Base-by-base conservation (phyloP, 2,329 filamentous ascomycete species). In the Passalora sequoiae region DNA sequence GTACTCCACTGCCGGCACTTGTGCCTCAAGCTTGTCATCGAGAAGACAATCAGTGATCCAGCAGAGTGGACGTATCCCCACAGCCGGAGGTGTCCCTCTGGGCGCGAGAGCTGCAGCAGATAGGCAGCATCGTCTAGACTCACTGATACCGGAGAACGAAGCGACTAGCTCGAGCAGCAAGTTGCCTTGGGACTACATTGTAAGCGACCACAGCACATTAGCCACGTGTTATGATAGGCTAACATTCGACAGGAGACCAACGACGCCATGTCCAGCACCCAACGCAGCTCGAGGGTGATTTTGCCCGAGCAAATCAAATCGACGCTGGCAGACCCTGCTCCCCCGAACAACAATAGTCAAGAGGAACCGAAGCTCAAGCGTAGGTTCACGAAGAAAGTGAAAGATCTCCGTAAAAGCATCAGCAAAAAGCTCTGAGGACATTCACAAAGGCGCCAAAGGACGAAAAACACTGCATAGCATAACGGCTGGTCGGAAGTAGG, bases 1-100 rank as follows among this genome's bases (percentile, higher is more conserved):
- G 12, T 44, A 39, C 17, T 40, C 36, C 3, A 44, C 35, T 6
- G 42, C 42, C 2, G 42, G 36, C 12, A 39, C 41, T n/a, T 27
- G 33, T 15, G 41, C 41, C 12, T 44, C 42, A 7, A 40, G 29
- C 19, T 13, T 36, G 6, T 42, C 40, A 17, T 44, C 42, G 4
- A 24, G 36, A 25, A 31, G 36, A 25, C 27, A 29, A 20, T 44
- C 42, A 3, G 9, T 12, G 16, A 36, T 36, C 12, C 33, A 36
- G 19, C 33, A 36, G n/a, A 24, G 33, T 4, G 33, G 33, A 17
- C 21, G 33, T n/a, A 36, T 36, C 9, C 33, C 33, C 13, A 44
- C 29, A 10, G 42, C 42, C 29, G 42, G 42, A 3, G 42, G 42
- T 9, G 29, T 44, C 17, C 36, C 36, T 6, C 15, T 44, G 3